These are phyloP conservation scores for Exophiala sp. DNA, from an alignment of 2,329 filamentous ascomycete species.

Conservation along the genomic window DNA sequence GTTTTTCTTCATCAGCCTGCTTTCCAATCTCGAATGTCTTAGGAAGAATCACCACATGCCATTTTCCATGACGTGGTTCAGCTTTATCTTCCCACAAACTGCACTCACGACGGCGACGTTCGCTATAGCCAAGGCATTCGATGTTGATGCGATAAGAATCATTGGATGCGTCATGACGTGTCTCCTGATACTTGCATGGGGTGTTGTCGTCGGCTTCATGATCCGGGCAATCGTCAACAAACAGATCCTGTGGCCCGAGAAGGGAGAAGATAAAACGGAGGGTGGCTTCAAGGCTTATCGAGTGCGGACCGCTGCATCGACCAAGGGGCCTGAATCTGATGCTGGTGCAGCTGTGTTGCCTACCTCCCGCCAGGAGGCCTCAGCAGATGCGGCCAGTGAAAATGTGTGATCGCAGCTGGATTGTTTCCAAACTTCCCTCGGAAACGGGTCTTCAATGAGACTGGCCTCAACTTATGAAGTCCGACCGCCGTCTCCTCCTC, in stretches of 20 bases:
- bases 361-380: too few relatives aligned
- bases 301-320: not conserved
- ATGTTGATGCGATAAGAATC: slow-evolving; percentile 59
- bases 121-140: slow-evolving; percentile 62
- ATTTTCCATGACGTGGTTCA: slow-evolving; percentile 84
- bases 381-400: too few relatives aligned
- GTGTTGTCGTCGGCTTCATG: slow-evolving; percentile 68
- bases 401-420: too few relatives aligned
- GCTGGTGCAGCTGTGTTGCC: not conserved
- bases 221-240: slow-evolving; percentile 61
- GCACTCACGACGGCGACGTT: slow-evolving; percentile 70
- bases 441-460: too few relatives aligned
- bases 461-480: too few relatives aligned
- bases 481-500: too few relatives aligned
- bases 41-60: slow-evolving; percentile 50
- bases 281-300: slow-evolving; percentile 48
- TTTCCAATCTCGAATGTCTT: slow-evolving; percentile 40
- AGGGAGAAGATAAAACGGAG: slow-evolving; percentile 60
- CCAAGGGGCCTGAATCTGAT: not conserved
- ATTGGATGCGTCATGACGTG: slow-evolving; percentile 65
- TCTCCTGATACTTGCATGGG: slow-evolving; percentile 65
- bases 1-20: slow-evolving; percentile 79
- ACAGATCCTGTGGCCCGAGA: slow-evolving; percentile 74
- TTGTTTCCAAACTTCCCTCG: too few relatives aligned
- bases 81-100: slow-evolving; percentile 78